These are phyloP conservation scores for Starmera quercuum DNA, from an alignment of 805 yeast genomes.

Conservation along the genomic window DNA sequence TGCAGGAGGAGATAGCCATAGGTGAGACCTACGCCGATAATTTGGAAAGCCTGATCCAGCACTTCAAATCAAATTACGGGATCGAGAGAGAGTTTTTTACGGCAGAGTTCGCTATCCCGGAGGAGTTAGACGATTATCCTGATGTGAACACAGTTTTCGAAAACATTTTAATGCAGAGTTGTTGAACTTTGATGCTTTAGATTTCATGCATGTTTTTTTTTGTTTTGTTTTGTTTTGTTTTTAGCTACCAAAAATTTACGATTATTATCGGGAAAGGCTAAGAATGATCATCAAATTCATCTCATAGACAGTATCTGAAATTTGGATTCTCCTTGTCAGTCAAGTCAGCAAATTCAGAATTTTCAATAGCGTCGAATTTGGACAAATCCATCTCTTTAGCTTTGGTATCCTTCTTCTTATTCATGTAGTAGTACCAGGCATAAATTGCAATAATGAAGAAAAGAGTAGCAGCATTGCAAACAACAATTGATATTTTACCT, in stretches of 20 bases:
- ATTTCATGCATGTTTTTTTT: no score
- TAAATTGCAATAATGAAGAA: conserved; percentile 24
- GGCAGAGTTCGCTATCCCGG: conserved; percentile 36
- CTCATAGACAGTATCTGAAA: conserved; percentile 25
- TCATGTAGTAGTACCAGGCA: conserved; percentile 25
- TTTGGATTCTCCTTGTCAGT: conserved; percentile 35
- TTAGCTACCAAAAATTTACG: no score
- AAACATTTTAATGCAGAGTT: no score
- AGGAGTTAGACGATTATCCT: conserved; percentile 26
- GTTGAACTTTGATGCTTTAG: no score
- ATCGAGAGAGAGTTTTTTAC: conserved; percentile 23
- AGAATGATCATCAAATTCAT: no score
- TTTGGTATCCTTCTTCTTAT: conserved; percentile 30
- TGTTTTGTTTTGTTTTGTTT: no score
- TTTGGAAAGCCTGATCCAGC: conserved; percentile 31
- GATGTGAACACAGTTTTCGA: conserved; percentile 4
- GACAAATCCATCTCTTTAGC: conserved; percentile 15
- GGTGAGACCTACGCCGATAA: conserved; percentile 27
- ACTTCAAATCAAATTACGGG: conserved; percentile 24
- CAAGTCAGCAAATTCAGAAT: conserved; percentile 35
- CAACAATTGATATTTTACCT: conserved; percentile 47
- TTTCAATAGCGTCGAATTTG: conserved; percentile 15
- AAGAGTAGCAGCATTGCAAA: conserved; percentile 35
- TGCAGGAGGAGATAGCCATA: conserved; percentile 5
- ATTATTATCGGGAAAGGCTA: no score